phyloP scores from a whole-genome alignment of 306 rosid species.

The Trifolium fragiferum region DNA sequence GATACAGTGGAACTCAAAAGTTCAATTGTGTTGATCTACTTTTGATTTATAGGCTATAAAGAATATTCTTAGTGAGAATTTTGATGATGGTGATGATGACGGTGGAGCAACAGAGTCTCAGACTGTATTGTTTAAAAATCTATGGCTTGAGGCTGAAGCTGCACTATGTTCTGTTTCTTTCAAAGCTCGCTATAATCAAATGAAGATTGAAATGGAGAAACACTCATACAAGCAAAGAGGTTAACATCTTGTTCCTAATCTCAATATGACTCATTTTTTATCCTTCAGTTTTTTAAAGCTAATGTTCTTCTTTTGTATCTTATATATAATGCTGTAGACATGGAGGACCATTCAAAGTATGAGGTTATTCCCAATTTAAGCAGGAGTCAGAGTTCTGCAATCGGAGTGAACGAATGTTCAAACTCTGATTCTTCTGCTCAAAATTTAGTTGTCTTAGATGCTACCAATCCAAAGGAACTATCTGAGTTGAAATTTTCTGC shows the following conservation, averaged over 20 bases:
- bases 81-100: constrained; percentile 50
- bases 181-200: constrained; percentile 73
- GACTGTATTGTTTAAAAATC: constrained; percentile 68
- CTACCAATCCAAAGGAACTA: constrained; percentile 35
- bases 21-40: constrained; percentile 22
- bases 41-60: constrained; percentile 68
- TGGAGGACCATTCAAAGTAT: constrained; percentile 46
- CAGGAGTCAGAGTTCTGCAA: constrained; percentile 41
- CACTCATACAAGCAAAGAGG: constrained; percentile 55
- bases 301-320: constrained; percentile 39
- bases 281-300: constrained; percentile 30
- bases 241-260: constrained; percentile 38
- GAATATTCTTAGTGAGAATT: constrained; percentile 74
- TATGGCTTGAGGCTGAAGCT: constrained; percentile 99
- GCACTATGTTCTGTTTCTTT: constrained; percentile 67
- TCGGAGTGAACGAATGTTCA: constrained; percentile 46
- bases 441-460: constrained; percentile 37
- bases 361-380: constrained; percentile 47
- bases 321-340: constrained; percentile 46
- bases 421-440: constrained; percentile 41
- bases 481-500: constrained; percentile 46
- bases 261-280: constrained; percentile 9
- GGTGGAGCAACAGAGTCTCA: constrained; percentile 60
- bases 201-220: constrained; percentile 78
- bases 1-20: constrained; percentile 1